Percentiles rank a stretch among this genome's conserved stretches.
Evolutionary conservation across 2,329 filamentous ascomycete species (phyloP).

Genomic region (Paraphaeosphaeria minitans): DNA sequence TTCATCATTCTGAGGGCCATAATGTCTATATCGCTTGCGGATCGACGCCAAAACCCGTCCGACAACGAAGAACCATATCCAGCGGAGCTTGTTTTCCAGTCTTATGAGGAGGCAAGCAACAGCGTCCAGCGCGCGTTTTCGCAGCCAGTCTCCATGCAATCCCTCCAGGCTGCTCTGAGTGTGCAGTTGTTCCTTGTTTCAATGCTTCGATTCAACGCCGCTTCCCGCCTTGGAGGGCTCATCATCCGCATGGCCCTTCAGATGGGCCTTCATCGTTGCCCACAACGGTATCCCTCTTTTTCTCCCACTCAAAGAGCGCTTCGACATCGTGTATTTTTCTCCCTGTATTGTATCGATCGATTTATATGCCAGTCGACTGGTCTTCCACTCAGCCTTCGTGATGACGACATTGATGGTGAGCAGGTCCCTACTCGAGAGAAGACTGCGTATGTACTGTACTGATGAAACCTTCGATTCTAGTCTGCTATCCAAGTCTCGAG

Average conservation of each 20-base stretch:
- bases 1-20: conserved; percentile 55
- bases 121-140: conserved; percentile 55
- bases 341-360: conserved; percentile 61
- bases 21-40: conserved; percentile 60
- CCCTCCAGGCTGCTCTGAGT: conserved; percentile 56
- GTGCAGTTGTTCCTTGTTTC: conserved; percentile 62
- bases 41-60: conserved; percentile 52
- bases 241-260: conserved; percentile 63
- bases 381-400: conserved; percentile 59
- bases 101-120: conserved; percentile 57
- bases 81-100: conserved; percentile 53
- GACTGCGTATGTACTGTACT: background rate
- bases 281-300: conserved; percentile 59
- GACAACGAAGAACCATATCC: conserved; percentile 44
- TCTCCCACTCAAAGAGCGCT: conserved; percentile 53
- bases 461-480: background rate
- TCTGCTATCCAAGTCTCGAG: conserved; percentile 60
- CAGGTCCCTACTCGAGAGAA: background rate
- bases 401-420: conserved; percentile 60
- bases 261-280: conserved; percentile 64
- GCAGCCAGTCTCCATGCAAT: conserved; percentile 53
- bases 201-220: conserved; percentile 62
- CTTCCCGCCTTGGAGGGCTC: conserved; percentile 61
- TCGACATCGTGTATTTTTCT: conserved; percentile 62
- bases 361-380: conserved; percentile 63